Evolutionary conservation across 176 grass and related monocot species (phyloP).

Genomic region (Raddia guianensis): DNA sequence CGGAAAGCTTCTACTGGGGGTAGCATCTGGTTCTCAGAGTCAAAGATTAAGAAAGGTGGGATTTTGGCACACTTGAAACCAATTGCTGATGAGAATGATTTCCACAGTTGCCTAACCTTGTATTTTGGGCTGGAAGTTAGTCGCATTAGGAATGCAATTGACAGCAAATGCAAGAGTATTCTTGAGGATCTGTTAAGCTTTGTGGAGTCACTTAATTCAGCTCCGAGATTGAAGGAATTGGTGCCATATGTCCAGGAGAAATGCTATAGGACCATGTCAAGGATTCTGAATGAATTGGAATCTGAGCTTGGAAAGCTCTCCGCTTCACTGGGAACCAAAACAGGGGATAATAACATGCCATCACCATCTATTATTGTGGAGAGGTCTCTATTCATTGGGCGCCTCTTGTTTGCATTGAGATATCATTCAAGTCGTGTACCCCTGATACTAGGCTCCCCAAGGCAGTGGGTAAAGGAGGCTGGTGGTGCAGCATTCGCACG

Average conservation of each 20-base stretch:
- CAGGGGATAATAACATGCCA: constrained; percentile 39
- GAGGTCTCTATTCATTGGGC: constrained; percentile 86
- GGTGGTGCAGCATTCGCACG: constrained; percentile 50
- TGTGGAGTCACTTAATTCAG: constrained; percentile 94
- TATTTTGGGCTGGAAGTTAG: constrained; percentile 91
- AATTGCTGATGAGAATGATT: constrained; percentile 88
- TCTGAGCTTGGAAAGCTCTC: constrained; percentile 68
- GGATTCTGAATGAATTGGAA: constrained; percentile 77
- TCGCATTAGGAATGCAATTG: constrained; percentile 77
- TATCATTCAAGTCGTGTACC: constrained; percentile 94
- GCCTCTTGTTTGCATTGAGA: constrained; percentile 86
- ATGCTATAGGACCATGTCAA: constrained; percentile 73
- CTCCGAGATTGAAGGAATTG: constrained; percentile 75
- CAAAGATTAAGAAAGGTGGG: constrained; percentile 84
- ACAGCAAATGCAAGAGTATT: constrained; percentile 90
- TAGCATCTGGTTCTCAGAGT: constrained; percentile 88
- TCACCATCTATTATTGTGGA: constrained; percentile 74
- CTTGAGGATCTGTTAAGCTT: constrained; percentile 89
- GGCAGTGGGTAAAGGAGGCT: constrained; percentile 81
- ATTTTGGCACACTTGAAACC: constrained; percentile 80
- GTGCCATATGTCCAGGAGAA: constrained; percentile 93
- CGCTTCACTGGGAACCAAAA: constrained; percentile 57
- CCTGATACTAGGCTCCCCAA: constrained; percentile 81
- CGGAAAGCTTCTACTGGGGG: constrained; percentile 58
- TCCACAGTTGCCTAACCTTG: constrained; percentile 65